Evolutionary conservation across 2,329 filamentous ascomycete genomes (phyloP).

Genomic region (Fonsecaea nubica): DNA sequence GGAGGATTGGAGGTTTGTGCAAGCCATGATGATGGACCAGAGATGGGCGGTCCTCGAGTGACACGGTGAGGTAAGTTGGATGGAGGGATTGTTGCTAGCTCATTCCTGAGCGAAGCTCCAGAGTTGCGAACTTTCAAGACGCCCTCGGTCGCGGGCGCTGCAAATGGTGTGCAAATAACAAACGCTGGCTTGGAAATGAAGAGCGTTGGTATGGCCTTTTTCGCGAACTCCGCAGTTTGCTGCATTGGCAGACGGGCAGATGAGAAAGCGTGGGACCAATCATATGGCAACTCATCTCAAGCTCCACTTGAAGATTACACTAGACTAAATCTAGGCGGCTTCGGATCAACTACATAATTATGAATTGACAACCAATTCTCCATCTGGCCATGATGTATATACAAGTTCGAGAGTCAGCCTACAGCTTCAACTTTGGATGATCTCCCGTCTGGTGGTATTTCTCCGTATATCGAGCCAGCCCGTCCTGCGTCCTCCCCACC

Average conservation of each 20-base stretch:
- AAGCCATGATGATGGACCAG: constrained; percentile 62
- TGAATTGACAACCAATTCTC: neutral
- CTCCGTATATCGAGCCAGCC: constrained; percentile 15
- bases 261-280: neutral
- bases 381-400: neutral
- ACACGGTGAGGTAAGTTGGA: neutral
- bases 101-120: constrained; percentile 31
- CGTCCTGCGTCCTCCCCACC: constrained; percentile 10
- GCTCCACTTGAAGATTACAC: neutral
- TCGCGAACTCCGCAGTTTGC: constrained; percentile 6
- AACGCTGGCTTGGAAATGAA: constrained; percentile 7
- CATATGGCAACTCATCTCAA: neutral
- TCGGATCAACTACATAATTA: neutral
- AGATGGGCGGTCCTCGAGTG: neutral
- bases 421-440: constrained; percentile 1
- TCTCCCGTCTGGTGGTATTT: constrained; percentile 14
- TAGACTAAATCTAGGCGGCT: neutral
- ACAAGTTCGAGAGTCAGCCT: neutral
- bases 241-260: neutral
- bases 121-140: neutral
- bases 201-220: neutral
- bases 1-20: constrained; percentile 66
- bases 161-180: too few species aligned
- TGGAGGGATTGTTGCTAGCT: neutral
- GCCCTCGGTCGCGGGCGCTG: too few species aligned